Conservation (phyloP, 2,329 filamentous ascomycete species). For the Colletotrichum tamarilloi region DNA sequence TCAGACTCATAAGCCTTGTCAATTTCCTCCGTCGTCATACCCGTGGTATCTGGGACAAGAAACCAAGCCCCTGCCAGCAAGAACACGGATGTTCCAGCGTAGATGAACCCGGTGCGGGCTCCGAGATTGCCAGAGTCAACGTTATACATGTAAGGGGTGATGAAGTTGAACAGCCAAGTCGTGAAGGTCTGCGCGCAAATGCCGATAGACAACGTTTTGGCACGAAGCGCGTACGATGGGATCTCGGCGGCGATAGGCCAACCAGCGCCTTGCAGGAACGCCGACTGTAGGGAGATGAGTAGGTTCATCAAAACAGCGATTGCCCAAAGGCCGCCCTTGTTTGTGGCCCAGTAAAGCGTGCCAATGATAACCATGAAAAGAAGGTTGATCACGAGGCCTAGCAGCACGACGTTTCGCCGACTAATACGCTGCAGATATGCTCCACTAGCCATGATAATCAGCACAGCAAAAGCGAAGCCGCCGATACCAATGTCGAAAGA, state of each 20-base stretch:
- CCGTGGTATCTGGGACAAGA: neutral
- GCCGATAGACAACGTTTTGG: neutral
- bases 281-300: too few relatives aligned
- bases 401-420: too few relatives aligned
- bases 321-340: too few relatives aligned
- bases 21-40: constrained; percentile 10
- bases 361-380: too few relatives aligned
- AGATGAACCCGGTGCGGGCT: too few relatives aligned
- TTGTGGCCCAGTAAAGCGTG: too few relatives aligned
- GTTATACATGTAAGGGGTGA: constrained; percentile 8
- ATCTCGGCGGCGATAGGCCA: constrained; percentile 9
- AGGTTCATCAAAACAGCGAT: too few relatives aligned
- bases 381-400: too few relatives aligned
- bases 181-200: constrained; percentile 9
- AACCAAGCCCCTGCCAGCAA: neutral
- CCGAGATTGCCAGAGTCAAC: neutral
- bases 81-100: neutral
- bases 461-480: too few relatives aligned
- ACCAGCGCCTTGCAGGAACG: neutral
- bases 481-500: too few relatives aligned
- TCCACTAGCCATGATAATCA: too few relatives aligned
- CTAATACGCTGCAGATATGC: too few relatives aligned
- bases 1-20: neutral
- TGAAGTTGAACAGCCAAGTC: constrained; percentile 5
- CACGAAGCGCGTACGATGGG: constrained; percentile 3